Conservation (phyloP, 148 eudicot species). For the Gaultheria prostrata region DNA sequence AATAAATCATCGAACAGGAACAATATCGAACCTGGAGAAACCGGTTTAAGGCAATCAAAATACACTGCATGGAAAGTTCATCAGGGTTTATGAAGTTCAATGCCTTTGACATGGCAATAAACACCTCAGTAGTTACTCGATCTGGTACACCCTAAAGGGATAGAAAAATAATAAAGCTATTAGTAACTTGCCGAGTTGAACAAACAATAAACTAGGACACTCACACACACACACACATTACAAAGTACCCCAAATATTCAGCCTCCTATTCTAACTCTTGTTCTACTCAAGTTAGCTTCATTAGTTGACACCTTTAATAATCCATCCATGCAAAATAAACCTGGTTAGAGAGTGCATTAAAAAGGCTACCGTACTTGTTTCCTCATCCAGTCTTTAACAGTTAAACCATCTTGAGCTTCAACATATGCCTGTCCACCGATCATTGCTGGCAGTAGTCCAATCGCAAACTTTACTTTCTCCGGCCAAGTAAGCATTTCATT, state of each 20-base stretch:
- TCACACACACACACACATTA: not conserved
- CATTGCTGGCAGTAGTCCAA: constrained; percentile 97
- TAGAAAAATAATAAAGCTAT: not conserved
- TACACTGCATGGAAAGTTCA: constrained; percentile 98
- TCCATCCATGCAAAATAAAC: constrained; percentile 6
- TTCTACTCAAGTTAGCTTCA: constrained; percentile 2
- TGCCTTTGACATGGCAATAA: constrained; percentile 99
- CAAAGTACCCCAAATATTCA: not conserved
- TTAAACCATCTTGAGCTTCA: constrained; percentile 94
- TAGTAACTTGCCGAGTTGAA: constrained; percentile 11
- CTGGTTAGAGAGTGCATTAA: constrained; percentile 11
- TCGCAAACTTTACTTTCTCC: constrained; percentile 93
- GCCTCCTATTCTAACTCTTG: not conserved
- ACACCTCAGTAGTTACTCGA: constrained; percentile 93
- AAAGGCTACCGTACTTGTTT: constrained; percentile 64
- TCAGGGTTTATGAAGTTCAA: constrained; percentile 96
- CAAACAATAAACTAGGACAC: not conserved
- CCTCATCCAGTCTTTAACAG: constrained; percentile 96
- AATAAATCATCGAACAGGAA: not conserved
- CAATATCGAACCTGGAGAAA: constrained; percentile 71
- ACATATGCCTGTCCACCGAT: constrained; percentile 92
- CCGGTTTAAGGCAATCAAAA: constrained; percentile 92
- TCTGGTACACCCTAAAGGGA: constrained; percentile 82
- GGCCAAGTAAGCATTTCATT: constrained; percentile 99
- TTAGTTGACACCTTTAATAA: constrained; percentile 11